Evolutionary conservation across 768 basidiomycete genomes (phyloP).

Genomic region (Mycena capillaripes): DNA sequence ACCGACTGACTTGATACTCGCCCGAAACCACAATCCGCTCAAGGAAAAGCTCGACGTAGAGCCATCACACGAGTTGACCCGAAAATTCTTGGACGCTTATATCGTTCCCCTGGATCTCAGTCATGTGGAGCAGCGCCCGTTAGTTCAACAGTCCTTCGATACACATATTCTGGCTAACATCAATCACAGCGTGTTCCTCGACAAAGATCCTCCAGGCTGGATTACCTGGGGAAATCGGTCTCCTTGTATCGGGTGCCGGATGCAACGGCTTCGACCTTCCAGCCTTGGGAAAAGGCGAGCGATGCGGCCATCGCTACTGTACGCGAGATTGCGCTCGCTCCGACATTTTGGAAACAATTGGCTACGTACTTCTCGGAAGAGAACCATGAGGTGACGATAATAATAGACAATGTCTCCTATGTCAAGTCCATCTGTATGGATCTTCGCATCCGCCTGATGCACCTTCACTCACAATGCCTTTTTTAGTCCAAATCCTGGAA

Average conservation of each 20-base stretch:
- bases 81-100: constrained; percentile 69
- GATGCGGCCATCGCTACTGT: constrained; percentile 64
- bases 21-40: constrained; percentile 77
- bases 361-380: constrained; percentile 83
- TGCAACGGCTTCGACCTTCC: constrained; percentile 62
- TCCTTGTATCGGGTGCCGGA: constrained; percentile 64
- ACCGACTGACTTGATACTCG: constrained; percentile 71
- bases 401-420: constrained; percentile 78
- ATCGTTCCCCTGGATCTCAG: constrained; percentile 60
- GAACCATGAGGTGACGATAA: constrained; percentile 74
- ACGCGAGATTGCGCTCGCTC: constrained; percentile 58
- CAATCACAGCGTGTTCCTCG: constrained; percentile 61
- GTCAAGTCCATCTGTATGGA: constrained; percentile 82
- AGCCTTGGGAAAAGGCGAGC: constrained; percentile 71
- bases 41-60: constrained; percentile 63
- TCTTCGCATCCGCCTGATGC: neutral
- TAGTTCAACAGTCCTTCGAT: constrained; percentile 42
- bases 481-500: constrained; percentile 83
- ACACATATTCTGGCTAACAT: constrained; percentile 6
- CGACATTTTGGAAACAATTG: constrained; percentile 78
- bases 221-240: constrained; percentile 68
- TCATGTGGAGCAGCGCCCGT: constrained; percentile 58
- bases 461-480: constrained; percentile 3
- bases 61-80: constrained; percentile 66
- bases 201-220: constrained; percentile 77